Evolutionary conservation across 73 alveolate species (phyloP), one percentile per base, ranked within the genome.

Genomic region (Stentor coeruleus): DNA sequence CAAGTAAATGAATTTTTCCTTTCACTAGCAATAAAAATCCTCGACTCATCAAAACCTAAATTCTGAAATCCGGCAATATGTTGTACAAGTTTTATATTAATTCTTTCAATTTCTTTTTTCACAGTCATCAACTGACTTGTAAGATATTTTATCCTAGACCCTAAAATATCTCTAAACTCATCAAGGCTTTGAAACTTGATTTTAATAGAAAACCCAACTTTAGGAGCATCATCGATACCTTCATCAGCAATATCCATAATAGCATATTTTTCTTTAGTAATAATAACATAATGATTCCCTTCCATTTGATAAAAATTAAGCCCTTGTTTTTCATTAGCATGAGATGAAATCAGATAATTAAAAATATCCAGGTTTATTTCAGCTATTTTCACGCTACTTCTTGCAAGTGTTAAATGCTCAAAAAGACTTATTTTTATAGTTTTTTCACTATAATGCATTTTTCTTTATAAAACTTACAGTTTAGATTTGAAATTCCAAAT

Each of bases 131-230:
- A 49, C 6, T 6, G 28, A 20, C 20, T 49, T 49, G 6, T 20
- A 49, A 49, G 28, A 49, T 11, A 49, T 20, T 49, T 49, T 20
- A 11, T 49, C 66, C 66, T 49, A 20, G 66, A 49, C 28, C 66
- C 6, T 11, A 49, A 20, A 6, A 6, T 11, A 20, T 49, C 20
- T 20, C 20, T 49, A 6, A 49, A 20, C 6, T 49, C 20, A 49
- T 49, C 66, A 6, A 49, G 20, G 20, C 28, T 49, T 11, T 6
- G 28, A 49, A 49, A 6, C 28, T 11, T 11, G 20, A 20, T 20
- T 20, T 6, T 49, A 20, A 66, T 40, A 66, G 79, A 26, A 66
- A 66, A 66, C 15, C 40, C 79, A 33, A 66, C n/a, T 40, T 66
- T 66, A 28, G 79, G 79, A 2, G 79, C 20, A 20, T 66, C 79